phyloP scores from a whole-genome alignment of 345 rosid species.

The Acer yangbiense region DNA sequence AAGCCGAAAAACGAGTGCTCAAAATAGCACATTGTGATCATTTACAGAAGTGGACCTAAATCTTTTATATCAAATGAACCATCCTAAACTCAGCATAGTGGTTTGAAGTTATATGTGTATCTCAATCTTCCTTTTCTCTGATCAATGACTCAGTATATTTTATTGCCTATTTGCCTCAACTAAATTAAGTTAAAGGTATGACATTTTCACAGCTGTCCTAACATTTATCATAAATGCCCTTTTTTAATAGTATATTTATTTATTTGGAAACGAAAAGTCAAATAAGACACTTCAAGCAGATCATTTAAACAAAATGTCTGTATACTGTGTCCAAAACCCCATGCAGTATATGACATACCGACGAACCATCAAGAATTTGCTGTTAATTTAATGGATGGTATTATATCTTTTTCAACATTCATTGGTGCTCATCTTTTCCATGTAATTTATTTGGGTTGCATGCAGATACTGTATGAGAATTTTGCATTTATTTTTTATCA shows the following conservation, averaged over 20 bases:
- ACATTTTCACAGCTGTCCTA: background rate
- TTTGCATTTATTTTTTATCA: conserved; percentile 24
- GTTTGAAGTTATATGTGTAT: background rate
- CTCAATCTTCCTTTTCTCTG: background rate
- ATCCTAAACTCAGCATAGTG: background rate
- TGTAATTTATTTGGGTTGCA: background rate
- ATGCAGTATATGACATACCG: background rate
- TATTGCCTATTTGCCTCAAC: background rate
- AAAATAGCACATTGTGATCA: background rate
- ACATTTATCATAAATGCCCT: background rate
- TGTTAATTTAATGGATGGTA: background rate
- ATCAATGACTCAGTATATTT: too few species aligned
- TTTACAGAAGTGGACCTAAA: background rate
- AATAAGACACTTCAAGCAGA: background rate
- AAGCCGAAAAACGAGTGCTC: background rate
- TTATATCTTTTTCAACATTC: background rate
- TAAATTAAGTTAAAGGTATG: background rate
- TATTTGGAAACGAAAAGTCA: background rate
- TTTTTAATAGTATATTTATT: background rate
- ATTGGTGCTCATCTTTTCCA: background rate
- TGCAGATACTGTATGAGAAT: background rate
- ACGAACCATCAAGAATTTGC: background rate
- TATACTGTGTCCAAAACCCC: background rate
- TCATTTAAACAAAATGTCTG: background rate
- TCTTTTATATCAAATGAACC: background rate